Conservation (phyloP, 2,329 filamentous ascomycete species). For the Fusarium sp. region DNA sequence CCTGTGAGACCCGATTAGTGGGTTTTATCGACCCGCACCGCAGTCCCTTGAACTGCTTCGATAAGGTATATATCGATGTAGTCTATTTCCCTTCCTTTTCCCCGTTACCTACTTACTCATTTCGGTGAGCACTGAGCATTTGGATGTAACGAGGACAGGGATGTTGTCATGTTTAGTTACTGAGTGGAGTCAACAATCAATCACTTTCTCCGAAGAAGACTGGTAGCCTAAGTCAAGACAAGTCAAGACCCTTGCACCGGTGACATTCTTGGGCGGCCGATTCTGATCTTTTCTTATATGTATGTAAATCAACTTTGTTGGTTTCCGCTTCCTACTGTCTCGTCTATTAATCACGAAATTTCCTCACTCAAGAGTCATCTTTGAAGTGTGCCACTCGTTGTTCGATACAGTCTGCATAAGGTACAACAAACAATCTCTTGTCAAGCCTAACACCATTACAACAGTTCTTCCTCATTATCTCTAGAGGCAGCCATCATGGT, state of each 20-base stretch:
- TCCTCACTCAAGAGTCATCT: neutral
- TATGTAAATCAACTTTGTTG: neutral
- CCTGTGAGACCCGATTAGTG: neutral
- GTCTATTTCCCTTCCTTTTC: neutral
- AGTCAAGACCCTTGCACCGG: neutral
- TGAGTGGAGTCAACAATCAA: neutral
- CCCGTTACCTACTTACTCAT: neutral
- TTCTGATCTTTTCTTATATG: neutral
- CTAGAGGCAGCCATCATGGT: constrained; percentile 2
- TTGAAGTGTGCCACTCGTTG: neutral
- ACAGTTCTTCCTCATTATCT: neutral
- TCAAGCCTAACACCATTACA: neutral
- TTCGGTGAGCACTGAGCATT: neutral
- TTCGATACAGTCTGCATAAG: neutral
- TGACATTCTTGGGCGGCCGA: neutral
- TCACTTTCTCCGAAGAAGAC: neutral
- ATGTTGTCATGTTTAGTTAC: neutral
- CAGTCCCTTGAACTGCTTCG: neutral
- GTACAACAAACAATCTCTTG: neutral
- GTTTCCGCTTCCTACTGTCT: neutral
- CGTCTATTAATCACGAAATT: neutral
- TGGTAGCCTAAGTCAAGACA: neutral
- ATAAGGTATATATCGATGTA: neutral
- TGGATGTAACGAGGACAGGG: neutral
- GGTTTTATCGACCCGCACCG: neutral